phyloP scores from a whole-genome alignment of 441 rosid genomes.

The Euphorbia schlechtendalii region DNA sequence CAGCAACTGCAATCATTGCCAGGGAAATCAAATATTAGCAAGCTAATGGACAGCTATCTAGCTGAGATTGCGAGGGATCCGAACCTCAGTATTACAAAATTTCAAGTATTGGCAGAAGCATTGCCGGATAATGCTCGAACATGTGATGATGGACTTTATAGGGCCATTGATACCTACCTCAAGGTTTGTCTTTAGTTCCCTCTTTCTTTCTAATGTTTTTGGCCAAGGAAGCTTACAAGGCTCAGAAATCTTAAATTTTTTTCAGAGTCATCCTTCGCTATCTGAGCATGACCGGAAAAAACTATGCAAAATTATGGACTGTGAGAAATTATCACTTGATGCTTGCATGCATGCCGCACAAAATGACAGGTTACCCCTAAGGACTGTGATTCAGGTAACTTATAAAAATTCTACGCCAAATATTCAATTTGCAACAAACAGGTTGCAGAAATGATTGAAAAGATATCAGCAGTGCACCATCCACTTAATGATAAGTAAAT shows the following conservation, averaged over 20 bases:
- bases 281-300: conserved; percentile 64
- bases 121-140: conserved; percentile 57
- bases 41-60: conserved; percentile 64
- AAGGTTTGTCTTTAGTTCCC: conserved; percentile 41
- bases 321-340: conserved; percentile 71
- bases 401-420: not conserved
- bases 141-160: conserved; percentile 76
- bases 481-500: not conserved
- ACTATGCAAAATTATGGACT: conserved; percentile 66
- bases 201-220: conserved; percentile 8
- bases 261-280: conserved; percentile 65
- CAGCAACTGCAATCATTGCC: conserved; percentile 34
- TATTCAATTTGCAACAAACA: conserved; percentile 4
- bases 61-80: conserved; percentile 75
- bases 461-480: not conserved
- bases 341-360: conserved; percentile 88
- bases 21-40: conserved; percentile 51
- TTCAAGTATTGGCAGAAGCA: conserved; percentile 69
- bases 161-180: conserved; percentile 84
- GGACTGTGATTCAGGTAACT: conserved; percentile 71
- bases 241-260: conserved; percentile 10
- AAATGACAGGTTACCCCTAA: conserved; percentile 76
- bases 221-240: not conserved
- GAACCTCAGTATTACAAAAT: conserved; percentile 58
- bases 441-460: not conserved